Base-by-base conservation (phyloP, 2,329 filamentous ascomycete genomes). In the Venturia asperata region DNA sequence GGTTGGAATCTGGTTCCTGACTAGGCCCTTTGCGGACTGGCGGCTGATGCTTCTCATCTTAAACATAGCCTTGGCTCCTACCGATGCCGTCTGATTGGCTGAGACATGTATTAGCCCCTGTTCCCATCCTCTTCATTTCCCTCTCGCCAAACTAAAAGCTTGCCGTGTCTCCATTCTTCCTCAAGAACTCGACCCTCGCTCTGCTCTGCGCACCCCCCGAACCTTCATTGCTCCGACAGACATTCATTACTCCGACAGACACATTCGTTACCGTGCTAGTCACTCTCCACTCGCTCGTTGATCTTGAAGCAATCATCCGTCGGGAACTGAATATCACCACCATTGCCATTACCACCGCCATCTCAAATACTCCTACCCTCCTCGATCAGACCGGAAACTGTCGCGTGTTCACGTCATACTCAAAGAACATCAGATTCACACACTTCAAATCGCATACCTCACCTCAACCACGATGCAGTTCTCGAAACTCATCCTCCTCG, bases 241-340 rank as follows among this genome's bases (percentile, higher is more conserved):
- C n/a, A 42, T 27, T 43, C 42, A 17, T 61, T 45, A 42, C 58
- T 37, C n/a, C 24, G 5, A 58, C 13, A 58, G 3, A 58, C 11
- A 58, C 39, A 43, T 39, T 61, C 58, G 13, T 39, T 61, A 42
- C 41, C 15, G 58, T 61, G 39, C 60, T 45, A 30, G 39, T 42
- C 39, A 61, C 60, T 34, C 1, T 41, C 3, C 60, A 11, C 30
- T 39, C 56, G 60, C 60, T 61, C 60, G n/a, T 61, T 61, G 60
- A 61, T 15, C 60, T 61, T 7, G 60, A 42, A 61, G 37, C 42
- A 24, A 43, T n/a, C 42, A 17, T 61, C 58, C 42, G 34, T 15
- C 24, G 21, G 37, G 34, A 61, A 42, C 58, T 24, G 24, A 61
- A 43, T 30, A 61, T 30, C 52, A 61, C 19, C 37, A 45, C 5